These are phyloP conservation scores for Plasmodium relictum DNA, from an alignment of 169 alveolate species.

Conservation along the genomic window DNA sequence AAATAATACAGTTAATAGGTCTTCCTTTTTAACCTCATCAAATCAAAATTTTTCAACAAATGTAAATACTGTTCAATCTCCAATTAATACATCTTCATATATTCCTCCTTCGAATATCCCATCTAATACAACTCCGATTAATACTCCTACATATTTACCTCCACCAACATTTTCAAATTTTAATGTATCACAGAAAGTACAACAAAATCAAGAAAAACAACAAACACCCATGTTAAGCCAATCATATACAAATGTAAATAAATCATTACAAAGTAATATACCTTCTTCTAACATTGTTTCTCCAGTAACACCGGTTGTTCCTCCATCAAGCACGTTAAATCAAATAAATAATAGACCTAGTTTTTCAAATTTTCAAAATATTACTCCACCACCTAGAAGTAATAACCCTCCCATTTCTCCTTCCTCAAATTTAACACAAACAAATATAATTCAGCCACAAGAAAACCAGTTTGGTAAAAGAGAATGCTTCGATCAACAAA, in stretches of 20 bases:
- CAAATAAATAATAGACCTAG: conserved; percentile 17
- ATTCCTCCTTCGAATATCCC: not conserved
- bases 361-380: conserved; percentile 10
- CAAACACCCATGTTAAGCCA: conserved; percentile 10
- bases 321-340: conserved; percentile 7
- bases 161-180: conserved; percentile 13
- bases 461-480: conserved; percentile 30
- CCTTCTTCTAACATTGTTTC: conserved; percentile 4
- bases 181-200: not conserved
- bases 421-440: not conserved
- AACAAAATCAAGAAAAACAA: conserved; percentile 11
- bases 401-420: conserved; percentile 24
- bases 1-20: conserved; percentile 9
- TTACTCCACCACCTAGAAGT: conserved; percentile 21
- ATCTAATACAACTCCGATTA: conserved; percentile 9
- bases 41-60: not conserved
- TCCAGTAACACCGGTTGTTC: not conserved
- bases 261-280: conserved; percentile 13
- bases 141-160: conserved; percentile 6
- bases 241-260: conserved; percentile 39
- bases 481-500: conserved; percentile 32
- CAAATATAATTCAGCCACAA: conserved; percentile 3
- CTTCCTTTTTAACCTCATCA: not conserved
- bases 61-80: not conserved
- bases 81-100: not conserved